Evolutionary conservation across 2,329 filamentous ascomycete genomes (phyloP).

Genomic region (Sporothrix pallida): DNA sequence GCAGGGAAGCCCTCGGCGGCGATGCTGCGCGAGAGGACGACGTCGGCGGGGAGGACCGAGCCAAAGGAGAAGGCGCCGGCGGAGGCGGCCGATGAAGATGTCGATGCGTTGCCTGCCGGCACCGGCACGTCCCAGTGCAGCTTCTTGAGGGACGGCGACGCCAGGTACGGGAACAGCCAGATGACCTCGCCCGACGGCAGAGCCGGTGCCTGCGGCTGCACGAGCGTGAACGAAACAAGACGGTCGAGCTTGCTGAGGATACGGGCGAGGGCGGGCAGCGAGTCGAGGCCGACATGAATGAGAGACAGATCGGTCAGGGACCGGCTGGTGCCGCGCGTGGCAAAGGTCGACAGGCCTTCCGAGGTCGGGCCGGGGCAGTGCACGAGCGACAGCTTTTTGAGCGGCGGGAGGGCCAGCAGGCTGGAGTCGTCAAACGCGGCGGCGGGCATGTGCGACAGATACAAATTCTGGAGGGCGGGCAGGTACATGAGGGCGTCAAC

Average conservation of each 20-base stretch:
- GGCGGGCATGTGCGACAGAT: constrained; percentile 62
- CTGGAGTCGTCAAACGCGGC: constrained; percentile 63
- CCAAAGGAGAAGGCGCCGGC: too few relatives aligned
- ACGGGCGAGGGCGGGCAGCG: constrained; percentile 63
- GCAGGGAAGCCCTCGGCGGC: constrained; percentile 65
- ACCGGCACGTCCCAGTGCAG: constrained; percentile 71
- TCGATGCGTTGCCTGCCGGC: too few relatives aligned
- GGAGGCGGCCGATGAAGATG: too few relatives aligned
- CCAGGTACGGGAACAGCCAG: constrained; percentile 69
- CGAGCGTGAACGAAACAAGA: constrained; percentile 58
- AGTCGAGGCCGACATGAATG: constrained; percentile 61
- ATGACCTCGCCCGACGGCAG: constrained; percentile 62
- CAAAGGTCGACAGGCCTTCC: constrained; percentile 62
- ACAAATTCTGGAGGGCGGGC: constrained; percentile 62
- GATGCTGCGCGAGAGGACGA: constrained; percentile 69
- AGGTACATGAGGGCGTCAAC: constrained; percentile 57
- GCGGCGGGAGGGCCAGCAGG: constrained; percentile 60
- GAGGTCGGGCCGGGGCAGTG: constrained; percentile 63
- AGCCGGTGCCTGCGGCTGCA: constrained; percentile 61
- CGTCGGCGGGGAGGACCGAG: constrained; percentile 54
- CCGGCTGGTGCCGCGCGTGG: constrained; percentile 55
- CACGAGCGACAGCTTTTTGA: constrained; percentile 61
- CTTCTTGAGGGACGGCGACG: constrained; percentile 57
- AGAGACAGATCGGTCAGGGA: constrained; percentile 59
- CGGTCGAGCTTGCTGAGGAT: constrained; percentile 61